These are phyloP conservation scores for Cerrena zonata DNA, from an alignment of 1,284 basidiomycete species.

Conservation along the genomic window DNA sequence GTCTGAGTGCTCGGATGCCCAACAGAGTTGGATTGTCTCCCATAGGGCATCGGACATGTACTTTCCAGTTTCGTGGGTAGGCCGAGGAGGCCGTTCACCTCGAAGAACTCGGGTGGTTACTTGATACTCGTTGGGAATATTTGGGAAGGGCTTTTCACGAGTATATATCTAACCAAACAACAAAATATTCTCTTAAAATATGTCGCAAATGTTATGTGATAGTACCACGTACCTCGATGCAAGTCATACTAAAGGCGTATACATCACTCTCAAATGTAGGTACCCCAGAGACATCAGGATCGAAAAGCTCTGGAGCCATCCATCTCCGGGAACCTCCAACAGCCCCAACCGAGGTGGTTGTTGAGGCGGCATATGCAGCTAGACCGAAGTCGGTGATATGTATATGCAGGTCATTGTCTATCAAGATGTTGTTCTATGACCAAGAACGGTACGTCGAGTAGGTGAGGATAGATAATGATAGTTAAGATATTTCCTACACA, in stretches of 20 bases:
- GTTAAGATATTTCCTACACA: slow-evolving; percentile 1
- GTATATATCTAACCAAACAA: neutral
- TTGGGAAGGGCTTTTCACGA: neutral
- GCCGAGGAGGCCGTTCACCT: neutral
- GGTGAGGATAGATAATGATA: slow-evolving; percentile 9
- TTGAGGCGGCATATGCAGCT: neutral
- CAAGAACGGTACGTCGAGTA: too few species aligned
- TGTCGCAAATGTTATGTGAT: neutral
- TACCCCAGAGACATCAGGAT: neutral
- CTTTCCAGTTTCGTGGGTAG: neutral
- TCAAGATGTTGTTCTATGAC: neutral
- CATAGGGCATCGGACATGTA: neutral
- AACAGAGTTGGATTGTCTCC: neutral
- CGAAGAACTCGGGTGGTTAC: neutral
- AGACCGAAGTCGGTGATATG: slow-evolving; percentile 4
- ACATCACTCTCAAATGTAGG: slow-evolving; percentile 1
- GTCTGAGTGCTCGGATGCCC: neutral
- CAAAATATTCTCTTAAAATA: neutral
- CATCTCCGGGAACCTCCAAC: neutral
- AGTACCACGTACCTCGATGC: slow-evolving; percentile 1
- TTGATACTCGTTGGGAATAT: neutral
- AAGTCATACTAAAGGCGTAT: neutral
- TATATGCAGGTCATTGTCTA: neutral
- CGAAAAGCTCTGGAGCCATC: slow-evolving; percentile 3
- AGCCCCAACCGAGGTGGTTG: neutral